Percentiles rank a stretch among this genome's conserved stretches.
phyloP scores from a whole-genome alignment of 2,329 filamentous ascomycete genomes.

The Fusarium sp. region DNA sequence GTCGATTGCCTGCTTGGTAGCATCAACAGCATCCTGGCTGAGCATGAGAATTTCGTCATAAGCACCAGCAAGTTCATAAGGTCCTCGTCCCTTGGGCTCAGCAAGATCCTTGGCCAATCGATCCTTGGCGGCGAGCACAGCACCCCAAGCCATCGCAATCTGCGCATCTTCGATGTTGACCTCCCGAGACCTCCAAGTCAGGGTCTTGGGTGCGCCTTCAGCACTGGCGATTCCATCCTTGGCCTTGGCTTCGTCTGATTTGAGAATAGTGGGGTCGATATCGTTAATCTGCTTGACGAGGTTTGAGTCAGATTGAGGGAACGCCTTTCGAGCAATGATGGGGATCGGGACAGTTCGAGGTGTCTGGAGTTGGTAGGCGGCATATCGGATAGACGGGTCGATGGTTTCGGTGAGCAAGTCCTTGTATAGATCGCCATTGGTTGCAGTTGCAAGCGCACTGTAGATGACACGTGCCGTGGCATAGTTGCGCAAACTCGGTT shows the following conservation, averaged over 20 bases:
- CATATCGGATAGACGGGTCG: constrained; percentile 93
- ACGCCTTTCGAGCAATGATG: constrained; percentile 80
- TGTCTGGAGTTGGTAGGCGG: constrained; percentile 89
- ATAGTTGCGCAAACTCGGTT: constrained; percentile 78
- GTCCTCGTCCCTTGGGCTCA: constrained; percentile 54
- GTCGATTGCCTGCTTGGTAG: constrained; percentile 91
- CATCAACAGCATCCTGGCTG: constrained; percentile 93
- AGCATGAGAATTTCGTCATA: constrained; percentile 92
- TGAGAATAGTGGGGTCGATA: constrained; percentile 74
- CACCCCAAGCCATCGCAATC: constrained; percentile 84
- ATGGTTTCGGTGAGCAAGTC: constrained; percentile 87
- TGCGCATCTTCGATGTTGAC: constrained; percentile 93
- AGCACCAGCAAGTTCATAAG: constrained; percentile 78
- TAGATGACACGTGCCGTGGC: constrained; percentile 85
- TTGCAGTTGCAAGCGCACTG: constrained; percentile 71
- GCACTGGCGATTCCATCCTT: constrained; percentile 60
- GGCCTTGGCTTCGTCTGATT: constrained; percentile 59
- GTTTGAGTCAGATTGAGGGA: constrained; percentile 70
- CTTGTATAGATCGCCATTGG: constrained; percentile 78
- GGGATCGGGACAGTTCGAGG: constrained; percentile 85
- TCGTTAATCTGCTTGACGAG: constrained; percentile 75
- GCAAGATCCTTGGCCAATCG: constrained; percentile 59
- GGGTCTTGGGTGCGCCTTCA: constrained; percentile 72
- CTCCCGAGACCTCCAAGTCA: constrained; percentile 86
- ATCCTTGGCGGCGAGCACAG: constrained; percentile 66